Evolutionary conservation across 2,329 filamentous ascomycete genomes (phyloP).

Genomic region (Aspergillus fijiensis): DNA sequence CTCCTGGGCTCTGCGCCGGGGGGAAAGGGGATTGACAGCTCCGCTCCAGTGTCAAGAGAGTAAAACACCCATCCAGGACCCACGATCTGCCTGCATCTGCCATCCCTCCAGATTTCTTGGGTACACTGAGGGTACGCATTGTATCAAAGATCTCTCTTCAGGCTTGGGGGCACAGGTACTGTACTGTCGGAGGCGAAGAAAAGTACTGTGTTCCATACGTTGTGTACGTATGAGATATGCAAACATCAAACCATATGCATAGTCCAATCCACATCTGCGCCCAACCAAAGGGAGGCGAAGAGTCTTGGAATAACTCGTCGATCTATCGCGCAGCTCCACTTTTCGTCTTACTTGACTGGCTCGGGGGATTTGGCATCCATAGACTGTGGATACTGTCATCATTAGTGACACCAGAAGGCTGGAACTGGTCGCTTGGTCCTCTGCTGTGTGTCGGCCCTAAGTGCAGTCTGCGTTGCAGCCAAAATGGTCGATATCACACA

Average conservation of each 20-base stretch:
- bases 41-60: slow-evolving; percentile 6
- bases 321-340: slow-evolving; percentile 13
- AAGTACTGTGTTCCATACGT: not conserved
- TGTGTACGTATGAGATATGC: not conserved
- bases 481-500: not conserved
- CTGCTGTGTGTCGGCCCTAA: slow-evolving; percentile 1
- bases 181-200: not conserved
- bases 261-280: slow-evolving; percentile 6
- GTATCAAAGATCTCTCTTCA: not conserved
- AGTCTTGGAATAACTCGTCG: slow-evolving; percentile 19
- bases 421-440: slow-evolving; percentile 10
- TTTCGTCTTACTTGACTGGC: slow-evolving; percentile 8
- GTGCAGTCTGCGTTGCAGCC: not conserved
- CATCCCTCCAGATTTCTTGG: not conserved
- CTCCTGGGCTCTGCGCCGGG: slow-evolving; percentile 4
- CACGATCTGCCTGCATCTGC: slow-evolving; percentile 13
- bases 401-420: slow-evolving; percentile 15
- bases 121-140: not conserved
- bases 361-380: slow-evolving; percentile 5
- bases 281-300: slow-evolving; percentile 9
- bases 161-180: not conserved
- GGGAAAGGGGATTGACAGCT: slow-evolving; percentile 9
- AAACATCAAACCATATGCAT: slow-evolving; percentile 5
- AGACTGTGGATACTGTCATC: slow-evolving; percentile 6
- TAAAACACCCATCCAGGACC: slow-evolving; percentile 1